A percentile compares a stretch with the other conserved stretches of the same genome.
These are phyloP conservation scores for Aspergillus neoniger DNA, from an alignment of 2,329 filamentous ascomycete genomes.

Conservation along the genomic window DNA sequence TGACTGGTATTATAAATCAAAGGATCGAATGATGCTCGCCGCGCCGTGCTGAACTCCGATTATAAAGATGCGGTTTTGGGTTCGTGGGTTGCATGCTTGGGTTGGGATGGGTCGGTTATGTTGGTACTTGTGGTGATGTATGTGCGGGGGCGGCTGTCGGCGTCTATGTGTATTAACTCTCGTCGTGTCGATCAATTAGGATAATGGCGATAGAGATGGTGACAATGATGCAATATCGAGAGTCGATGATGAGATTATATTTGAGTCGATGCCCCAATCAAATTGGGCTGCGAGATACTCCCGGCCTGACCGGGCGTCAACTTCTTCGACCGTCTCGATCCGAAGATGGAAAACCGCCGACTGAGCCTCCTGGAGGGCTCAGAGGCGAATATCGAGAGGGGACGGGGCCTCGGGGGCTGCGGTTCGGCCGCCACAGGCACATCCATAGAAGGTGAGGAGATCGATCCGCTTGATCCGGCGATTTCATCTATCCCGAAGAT, in stretches of 20 bases:
- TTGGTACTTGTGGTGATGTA: neutral
- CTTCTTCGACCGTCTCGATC: conserved; percentile 26
- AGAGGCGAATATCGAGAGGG: conserved; percentile 31
- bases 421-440: conserved; percentile 19
- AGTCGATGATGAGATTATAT: conserved; percentile 20
- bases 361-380: conserved; percentile 29
- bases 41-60: conserved; percentile 9
- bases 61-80: conserved; percentile 1
- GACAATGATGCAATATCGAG: conserved; percentile 4
- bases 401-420: conserved; percentile 20
- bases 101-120: neutral
- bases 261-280: conserved; percentile 37
- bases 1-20: conserved; percentile 5
- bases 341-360: conserved; percentile 29
- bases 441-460: conserved; percentile 13
- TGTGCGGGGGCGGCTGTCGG: neutral
- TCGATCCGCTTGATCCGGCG: conserved; percentile 13
- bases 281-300: conserved; percentile 37
- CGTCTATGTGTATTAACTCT: conserved; percentile 1
- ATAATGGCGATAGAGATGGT: neutral
- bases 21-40: conserved; percentile 9
- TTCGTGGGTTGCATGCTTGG: neutral
- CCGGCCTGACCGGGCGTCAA: conserved; percentile 13
- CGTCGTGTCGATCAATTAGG: conserved; percentile 1
- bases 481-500: conserved; percentile 23